Conservation (phyloP, 2,329 filamentous ascomycete genomes). For the Torrubiella hemipterigena region DNA sequence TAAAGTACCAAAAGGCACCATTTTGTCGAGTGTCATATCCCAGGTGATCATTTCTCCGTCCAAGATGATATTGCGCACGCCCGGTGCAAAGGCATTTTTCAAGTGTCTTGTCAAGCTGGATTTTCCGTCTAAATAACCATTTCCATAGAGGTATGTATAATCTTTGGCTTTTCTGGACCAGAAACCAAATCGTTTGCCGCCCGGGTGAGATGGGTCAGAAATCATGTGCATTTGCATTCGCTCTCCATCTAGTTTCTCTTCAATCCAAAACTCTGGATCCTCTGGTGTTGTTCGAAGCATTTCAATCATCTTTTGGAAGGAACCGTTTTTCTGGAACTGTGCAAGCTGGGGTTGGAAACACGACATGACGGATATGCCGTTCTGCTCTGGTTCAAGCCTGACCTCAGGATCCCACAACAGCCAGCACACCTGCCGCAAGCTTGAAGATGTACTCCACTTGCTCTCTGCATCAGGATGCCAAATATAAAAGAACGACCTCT, state of each 20-base stretch:
- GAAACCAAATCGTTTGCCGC: slow-evolving; percentile 67
- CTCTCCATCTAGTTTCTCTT: slow-evolving; percentile 95
- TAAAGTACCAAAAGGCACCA: slow-evolving; percentile 81
- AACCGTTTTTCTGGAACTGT: slow-evolving; percentile 72
- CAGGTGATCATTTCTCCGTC: slow-evolving; percentile 99
- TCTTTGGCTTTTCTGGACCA: slow-evolving; percentile 96
- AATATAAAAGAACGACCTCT: slow-evolving; percentile 74
- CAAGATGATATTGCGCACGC: slow-evolving; percentile 76
- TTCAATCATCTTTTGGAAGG: slow-evolving; percentile 67
- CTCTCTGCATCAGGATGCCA: slow-evolving; percentile 71
- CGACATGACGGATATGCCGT: slow-evolving; percentile 72
- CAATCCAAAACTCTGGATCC: slow-evolving; percentile 81
- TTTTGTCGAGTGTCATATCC: slow-evolving; percentile 75
- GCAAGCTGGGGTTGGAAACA: slow-evolving; percentile 95
- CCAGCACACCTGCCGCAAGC: slow-evolving; percentile 85
- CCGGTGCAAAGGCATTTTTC: slow-evolving; percentile 60
- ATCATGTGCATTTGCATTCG: slow-evolving; percentile 94
- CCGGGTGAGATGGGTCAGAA: slow-evolving; percentile 52
- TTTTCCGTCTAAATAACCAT: slow-evolving; percentile 59
- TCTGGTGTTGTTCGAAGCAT: slow-evolving; percentile 54
- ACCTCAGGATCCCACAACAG: slow-evolving; percentile 66
- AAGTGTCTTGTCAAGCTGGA: slow-evolving; percentile 73
- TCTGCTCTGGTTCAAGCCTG: slow-evolving; percentile 62
- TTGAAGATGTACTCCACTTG: slow-evolving; percentile 84
- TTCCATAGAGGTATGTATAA: slow-evolving; percentile 88